Evolutionary conservation across 306 rosid genomes (phyloP).

Genomic region (Medicago lupulina): DNA sequence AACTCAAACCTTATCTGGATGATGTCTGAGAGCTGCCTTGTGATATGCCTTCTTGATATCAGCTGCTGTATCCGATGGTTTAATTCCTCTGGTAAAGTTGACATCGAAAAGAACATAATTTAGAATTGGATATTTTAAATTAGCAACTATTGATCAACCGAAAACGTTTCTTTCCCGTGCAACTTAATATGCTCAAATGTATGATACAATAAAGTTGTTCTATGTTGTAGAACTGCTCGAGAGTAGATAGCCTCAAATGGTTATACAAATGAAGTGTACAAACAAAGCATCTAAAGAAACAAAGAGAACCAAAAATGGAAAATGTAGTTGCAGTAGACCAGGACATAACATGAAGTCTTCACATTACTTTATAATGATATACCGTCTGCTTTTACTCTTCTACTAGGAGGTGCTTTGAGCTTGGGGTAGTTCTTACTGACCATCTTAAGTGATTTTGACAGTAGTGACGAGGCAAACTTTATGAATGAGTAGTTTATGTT

Average conservation of each 20-base stretch:
- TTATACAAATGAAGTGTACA: conserved; percentile 6
- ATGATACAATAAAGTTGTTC: neutral
- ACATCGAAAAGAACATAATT: conserved; percentile 32
- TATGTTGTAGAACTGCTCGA: conserved; percentile 14
- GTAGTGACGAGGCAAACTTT: conserved; percentile 15
- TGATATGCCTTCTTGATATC: conserved; percentile 79
- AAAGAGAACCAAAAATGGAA: neutral
- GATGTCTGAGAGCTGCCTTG: conserved; percentile 82
- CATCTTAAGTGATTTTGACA: conserved; percentile 5
- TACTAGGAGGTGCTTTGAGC: neutral
- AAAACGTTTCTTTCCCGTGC: conserved; percentile 12
- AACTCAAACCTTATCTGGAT: conserved; percentile 73
- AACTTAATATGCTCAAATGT: conserved; percentile 3
- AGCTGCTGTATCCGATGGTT: conserved; percentile 54
- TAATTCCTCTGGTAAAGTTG: conserved; percentile 59
- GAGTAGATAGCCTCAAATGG: conserved; percentile 19
- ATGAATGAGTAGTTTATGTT: neutral
- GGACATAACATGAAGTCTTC: conserved; percentile 27
- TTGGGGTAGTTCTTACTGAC: conserved; percentile 1
- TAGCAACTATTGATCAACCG: conserved; percentile 23
- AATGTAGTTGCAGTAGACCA: neutral
- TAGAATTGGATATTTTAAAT: conserved; percentile 34
- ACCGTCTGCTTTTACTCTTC: neutral
- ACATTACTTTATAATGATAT: conserved; percentile 7
- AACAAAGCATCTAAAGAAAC: conserved; percentile 2